Base-by-base conservation (phyloP, 2,329 filamentous ascomycete species). In the Colletotrichum horii region DNA sequence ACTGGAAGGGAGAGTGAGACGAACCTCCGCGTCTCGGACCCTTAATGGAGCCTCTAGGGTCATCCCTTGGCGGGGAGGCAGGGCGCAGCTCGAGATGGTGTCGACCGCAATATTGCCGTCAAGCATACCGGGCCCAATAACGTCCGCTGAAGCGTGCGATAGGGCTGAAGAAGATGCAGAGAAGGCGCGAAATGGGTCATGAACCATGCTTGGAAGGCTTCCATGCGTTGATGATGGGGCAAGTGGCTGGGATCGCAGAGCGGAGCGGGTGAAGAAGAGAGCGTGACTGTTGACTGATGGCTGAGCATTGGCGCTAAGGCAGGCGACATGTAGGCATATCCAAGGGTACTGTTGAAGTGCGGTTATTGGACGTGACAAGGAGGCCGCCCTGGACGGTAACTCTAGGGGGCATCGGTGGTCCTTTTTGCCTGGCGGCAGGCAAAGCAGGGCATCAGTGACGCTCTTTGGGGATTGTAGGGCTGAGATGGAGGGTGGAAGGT, bases 121-220 rank as follows among this genome's bases (percentile, higher is more conserved):
- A 26, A 28, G 19, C 16, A 55, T 28, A 8, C n/a, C 26, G 16
- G 16, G n/a, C 28, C 68, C 60, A 66, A 32, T 67, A 11, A 56
- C 19, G 6, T 12, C n/a, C 19, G 65, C 26, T 36, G 43, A 38
- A 38, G 61, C 32, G n/a, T 70, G n/a, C 30, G 58, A 48, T 70
- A 76, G 74, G 74, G 71, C 74, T 76, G 74, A 76, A 34, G 74
- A 68, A 69, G 74, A 58, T 36, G 74, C 64, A 65, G 32, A 65
- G 43, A 76, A 52, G 60, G 62, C 28, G 38, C 48, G 30, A 16
- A 43, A 65, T 65, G 70, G 64, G 38, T 43, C 28, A 58, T 60
- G 28, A 15, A 30, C 30, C 24, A 32, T 34, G 16, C 30, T 11
- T 15, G 30, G 48, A 48, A 58, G 24, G 8, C 19, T n/a, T 62